Evolutionary conservation across 1,284 basidiomycete genomes (phyloP), one percentile per base, ranked within the genome.

Genomic region (Pseudozyma hubeiensis): DNA sequence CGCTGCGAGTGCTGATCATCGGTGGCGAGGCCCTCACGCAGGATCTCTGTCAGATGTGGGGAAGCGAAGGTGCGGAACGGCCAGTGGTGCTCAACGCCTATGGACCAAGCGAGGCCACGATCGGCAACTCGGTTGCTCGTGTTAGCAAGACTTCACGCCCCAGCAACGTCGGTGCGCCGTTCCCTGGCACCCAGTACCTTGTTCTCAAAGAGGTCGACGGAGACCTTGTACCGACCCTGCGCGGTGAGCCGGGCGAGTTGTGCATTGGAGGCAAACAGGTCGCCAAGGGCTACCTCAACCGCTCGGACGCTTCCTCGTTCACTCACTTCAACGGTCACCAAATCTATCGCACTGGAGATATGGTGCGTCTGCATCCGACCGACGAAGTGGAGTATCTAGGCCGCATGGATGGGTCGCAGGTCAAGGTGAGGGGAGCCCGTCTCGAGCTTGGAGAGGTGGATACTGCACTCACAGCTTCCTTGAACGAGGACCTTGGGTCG

Each of bases 361-460:
- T 75, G 45, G 81, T 76, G 10, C 66, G 80, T 7, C 52, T 83
- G 52, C 58, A 70, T 16, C 74, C 80, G 2, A 57, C 41, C 44
- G 77, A 79, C 52, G 63, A 70, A 29, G 72, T 67, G 33, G 74
- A 82, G 51, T 81, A 81, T 51, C 67, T 82, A n/a, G 81, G 80
- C 11, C 77, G 81, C 24, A 57, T 75, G 49, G 79, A 75, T 35
- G 63, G 62, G 45, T 77, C 69, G 0, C 81, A 83, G 54, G 79
- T 83, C 65, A 83, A 83, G 55, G 69, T 83, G 5, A 69, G 80
- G 39, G 81, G 81, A 3, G 81, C 78, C 9, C 73, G 81, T 41
- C 73, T 83, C 16, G 81, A 83, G 60, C 74, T 83, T 14, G 72
- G 68, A 37, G 81, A 83, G 62, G 74, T 83, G 4, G 79, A 78